Conservation (phyloP, 805 yeast species). For the Metschnikowia rubicola region DNA sequence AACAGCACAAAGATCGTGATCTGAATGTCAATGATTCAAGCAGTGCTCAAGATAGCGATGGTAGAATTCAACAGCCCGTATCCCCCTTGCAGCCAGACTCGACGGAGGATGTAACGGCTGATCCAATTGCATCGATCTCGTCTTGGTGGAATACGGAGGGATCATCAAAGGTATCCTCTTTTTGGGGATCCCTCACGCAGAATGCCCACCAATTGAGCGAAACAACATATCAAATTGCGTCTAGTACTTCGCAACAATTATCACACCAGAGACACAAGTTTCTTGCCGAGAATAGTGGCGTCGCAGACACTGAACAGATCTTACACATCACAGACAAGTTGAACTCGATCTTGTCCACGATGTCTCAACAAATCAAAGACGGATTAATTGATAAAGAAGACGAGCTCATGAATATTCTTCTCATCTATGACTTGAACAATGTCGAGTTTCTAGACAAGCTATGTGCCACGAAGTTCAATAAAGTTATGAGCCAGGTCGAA, state of each 20-base stretch:
- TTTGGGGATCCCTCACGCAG: conserved; percentile 66
- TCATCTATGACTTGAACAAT: conserved; percentile 65
- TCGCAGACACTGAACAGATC: conserved; percentile 27
- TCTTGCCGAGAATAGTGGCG: conserved; percentile 23
- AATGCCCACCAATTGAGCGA: conserved; percentile 49
- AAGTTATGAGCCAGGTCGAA: conserved; percentile 71
- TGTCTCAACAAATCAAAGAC: conserved; percentile 42
- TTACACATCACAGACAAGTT: conserved; percentile 26
- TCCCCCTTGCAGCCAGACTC: background rate
- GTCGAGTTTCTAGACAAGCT: conserved; percentile 45
- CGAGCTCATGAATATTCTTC: conserved; percentile 37
- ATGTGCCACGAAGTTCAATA: conserved; percentile 53
- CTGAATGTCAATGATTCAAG: background rate
- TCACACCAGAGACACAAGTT: conserved; percentile 38
- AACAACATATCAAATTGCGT: conserved; percentile 48
- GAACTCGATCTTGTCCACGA: conserved; percentile 31
- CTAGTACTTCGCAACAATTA: conserved; percentile 40
- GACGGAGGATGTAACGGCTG: conserved; percentile 26
- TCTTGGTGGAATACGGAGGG: conserved; percentile 77
- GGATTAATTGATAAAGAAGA: conserved; percentile 59
- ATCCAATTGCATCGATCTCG: conserved; percentile 63
- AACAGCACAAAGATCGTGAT: background rate
- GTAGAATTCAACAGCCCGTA: background rate
- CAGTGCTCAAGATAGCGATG: background rate
- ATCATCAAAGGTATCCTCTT: conserved; percentile 56